These are phyloP conservation scores for Rozella allomycis DNA, from an alignment of 371 early-diverging fungal species.

Conservation along the genomic window DNA sequence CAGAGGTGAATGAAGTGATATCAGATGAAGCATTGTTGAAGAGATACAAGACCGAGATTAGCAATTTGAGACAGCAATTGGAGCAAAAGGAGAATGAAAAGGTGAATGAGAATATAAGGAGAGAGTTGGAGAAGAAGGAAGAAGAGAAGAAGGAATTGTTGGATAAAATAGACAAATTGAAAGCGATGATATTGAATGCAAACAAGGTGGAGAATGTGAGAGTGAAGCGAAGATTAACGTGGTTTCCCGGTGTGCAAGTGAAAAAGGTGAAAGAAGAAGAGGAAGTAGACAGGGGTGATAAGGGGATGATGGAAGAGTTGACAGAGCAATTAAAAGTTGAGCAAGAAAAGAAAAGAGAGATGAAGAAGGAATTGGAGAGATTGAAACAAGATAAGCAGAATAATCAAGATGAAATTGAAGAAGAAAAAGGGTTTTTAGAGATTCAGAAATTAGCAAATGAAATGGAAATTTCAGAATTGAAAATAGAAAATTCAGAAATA, in stretches of 20 bases:
- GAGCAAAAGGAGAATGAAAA: slow-evolving; percentile 6
- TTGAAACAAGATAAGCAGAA: background rate
- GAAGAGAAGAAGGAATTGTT: background rate
- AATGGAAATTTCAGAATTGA: no score
- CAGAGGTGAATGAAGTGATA: slow-evolving; percentile 37
- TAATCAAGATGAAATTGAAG: background rate
- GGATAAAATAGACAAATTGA: no score
- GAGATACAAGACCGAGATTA: slow-evolving; percentile 20
- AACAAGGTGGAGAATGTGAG: background rate
- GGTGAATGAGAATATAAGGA: background rate
- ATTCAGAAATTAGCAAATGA: no score
- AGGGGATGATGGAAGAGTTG: no score
- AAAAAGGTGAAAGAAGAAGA: background rate
- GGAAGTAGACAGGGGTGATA: no score
- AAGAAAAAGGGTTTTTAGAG: no score
- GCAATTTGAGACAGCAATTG: slow-evolving; percentile 21
- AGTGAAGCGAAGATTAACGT: background rate
- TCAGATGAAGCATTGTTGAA: slow-evolving; percentile 30
- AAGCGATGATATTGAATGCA: background rate
- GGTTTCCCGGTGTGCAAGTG: background rate
- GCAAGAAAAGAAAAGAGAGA: no score
- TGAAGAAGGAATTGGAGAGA: no score
- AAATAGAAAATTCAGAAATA: no score
- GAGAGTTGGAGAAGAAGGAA: background rate
- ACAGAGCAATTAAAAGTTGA: no score